Base-by-base conservation (phyloP, 805 yeast species). In the Monosporozyma aquatica region DNA sequence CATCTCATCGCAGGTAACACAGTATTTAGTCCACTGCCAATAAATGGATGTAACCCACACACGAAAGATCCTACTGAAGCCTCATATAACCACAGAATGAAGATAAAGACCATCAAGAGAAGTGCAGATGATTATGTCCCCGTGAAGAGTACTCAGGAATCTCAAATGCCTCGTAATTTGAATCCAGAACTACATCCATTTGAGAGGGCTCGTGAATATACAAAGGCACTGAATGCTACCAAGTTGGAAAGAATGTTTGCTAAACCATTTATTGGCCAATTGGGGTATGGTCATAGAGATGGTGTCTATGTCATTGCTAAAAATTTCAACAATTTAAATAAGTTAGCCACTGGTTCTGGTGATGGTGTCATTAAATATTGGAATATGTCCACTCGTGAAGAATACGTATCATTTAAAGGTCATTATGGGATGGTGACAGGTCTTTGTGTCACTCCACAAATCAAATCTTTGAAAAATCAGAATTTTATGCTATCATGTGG, bases 171-270 rank as follows among this genome's bases (percentile, higher is more conserved):
- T 0, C 74, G 98, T 45, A 92, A 92, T 64, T 67, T 92, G 53
- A 82, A 90, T 58, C 96, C 98, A 2, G 92, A 90, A 18, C 69
- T 92, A 38, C 99, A 92, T 66, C 98, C 97, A 0, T 90, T 92
- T 56, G 97, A 92, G 65, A 72, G 97, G 53, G 97, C 97, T 5
- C 74, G 98, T 58, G 98, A 92, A 64, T 92, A 92, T 57, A 85
- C 97, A 15, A 76, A 89, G 51, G 97, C 97, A 0, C 66, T 92
- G 41, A 90, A 86, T 43, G 97, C 98, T 22, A 89, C 97, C 13
- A 92, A 92, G 60, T 63, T 92, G 66, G 97, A 90, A 59, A 74
- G 97, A 51, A 82, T 92, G 84, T 92, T 92, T 73, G 97, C 99
- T 0, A 89, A 89, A 58, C 99, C 99, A 2, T 92, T 92, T 63